These are phyloP conservation scores for Tirmania nivea DNA, from an alignment of 495 filamentous ascomycete genomes.

Conservation along the genomic window DNA sequence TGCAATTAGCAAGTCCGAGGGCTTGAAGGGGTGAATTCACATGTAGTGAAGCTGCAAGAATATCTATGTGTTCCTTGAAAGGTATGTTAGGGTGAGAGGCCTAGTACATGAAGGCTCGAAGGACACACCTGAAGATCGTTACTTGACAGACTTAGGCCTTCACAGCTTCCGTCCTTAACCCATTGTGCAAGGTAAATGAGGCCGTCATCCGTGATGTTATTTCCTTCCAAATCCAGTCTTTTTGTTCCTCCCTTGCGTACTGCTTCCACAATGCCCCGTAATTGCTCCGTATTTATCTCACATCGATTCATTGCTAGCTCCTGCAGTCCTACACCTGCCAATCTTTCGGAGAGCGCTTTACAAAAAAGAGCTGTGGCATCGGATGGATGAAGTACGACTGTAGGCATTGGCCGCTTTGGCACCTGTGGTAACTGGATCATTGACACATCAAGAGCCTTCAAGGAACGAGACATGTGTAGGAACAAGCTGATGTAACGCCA, in stretches of 20 bases:
- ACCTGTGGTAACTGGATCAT: conserved; percentile 59
- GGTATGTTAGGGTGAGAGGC: not conserved
- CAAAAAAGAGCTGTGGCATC: conserved; percentile 41
- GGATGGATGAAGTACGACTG: conserved; percentile 2
- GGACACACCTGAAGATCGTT: conserved; percentile 38
- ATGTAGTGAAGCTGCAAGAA: conserved; percentile 37
- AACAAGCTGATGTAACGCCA: conserved; percentile 87
- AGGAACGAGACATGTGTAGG: conserved; percentile 63
- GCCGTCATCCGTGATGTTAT: conserved; percentile 22
- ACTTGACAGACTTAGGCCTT: conserved; percentile 85
- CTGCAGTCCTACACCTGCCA: conserved; percentile 54
- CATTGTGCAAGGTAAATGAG: not conserved
- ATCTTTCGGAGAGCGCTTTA: conserved; percentile 51
- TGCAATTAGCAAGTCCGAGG: conserved; percentile 71
- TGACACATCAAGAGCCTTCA: conserved; percentile 71
- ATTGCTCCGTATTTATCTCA: conserved; percentile 42
- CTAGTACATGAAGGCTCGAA: not conserved
- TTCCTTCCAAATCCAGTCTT: conserved; percentile 63
- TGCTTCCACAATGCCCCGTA: conserved; percentile 54
- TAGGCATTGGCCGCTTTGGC: not conserved
- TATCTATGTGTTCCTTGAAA: conserved; percentile 37
- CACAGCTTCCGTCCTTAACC: conserved; percentile 38
- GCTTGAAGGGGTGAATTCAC: conserved; percentile 47
- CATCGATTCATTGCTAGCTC: conserved; percentile 69
- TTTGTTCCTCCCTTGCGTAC: conserved; percentile 48